Conservation (phyloP, 2,329 filamentous ascomycete species). For the Lomentospora prolificans region DNA sequence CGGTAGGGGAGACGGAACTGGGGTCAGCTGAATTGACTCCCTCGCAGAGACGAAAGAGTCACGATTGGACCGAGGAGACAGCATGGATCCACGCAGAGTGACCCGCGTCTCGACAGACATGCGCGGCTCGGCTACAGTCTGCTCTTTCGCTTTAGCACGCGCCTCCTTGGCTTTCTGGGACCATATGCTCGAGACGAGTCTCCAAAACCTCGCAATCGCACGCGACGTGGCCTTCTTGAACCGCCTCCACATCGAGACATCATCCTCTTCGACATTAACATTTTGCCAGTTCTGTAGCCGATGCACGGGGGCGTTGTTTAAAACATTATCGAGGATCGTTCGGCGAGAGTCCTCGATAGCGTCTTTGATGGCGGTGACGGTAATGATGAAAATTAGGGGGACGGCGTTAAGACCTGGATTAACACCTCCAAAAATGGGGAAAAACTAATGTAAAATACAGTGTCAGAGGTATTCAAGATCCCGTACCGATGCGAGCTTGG, state of each 20-base stretch:
- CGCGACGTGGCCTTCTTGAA: conserved; percentile 81
- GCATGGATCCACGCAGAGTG: conserved; percentile 26
- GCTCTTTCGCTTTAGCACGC: conserved; percentile 37
- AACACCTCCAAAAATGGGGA: conserved; percentile 85
- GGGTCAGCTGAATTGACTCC: conserved; percentile 89
- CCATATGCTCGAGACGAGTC: conserved; percentile 35
- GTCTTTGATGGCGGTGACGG: conserved; percentile 85
- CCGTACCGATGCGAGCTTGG: too few relatives aligned
- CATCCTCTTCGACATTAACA: conserved; percentile 83
- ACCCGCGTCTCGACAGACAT: conserved; percentile 40
- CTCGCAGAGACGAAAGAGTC: conserved; percentile 43
- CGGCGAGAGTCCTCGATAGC: conserved; percentile 90
- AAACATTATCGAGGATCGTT: conserved; percentile 80
- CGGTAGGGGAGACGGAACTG: conserved; percentile 72
- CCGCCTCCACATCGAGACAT: conserved; percentile 74
- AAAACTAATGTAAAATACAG: conserved; percentile 57
- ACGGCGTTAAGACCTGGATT: conserved; percentile 87
- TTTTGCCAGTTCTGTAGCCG: conserved; percentile 82
- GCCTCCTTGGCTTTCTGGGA: conserved; percentile 38
- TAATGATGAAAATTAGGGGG: conserved; percentile 85
- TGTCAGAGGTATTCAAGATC: too few relatives aligned
- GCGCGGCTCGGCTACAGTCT: conserved; percentile 40
- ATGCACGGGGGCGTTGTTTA: conserved; percentile 95
- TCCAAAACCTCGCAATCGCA: conserved; percentile 44
- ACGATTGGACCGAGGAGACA: conserved; percentile 41